Base-by-base conservation (phyloP, 345 rosid genomes). In the Stellera chamaejasme region DNA sequence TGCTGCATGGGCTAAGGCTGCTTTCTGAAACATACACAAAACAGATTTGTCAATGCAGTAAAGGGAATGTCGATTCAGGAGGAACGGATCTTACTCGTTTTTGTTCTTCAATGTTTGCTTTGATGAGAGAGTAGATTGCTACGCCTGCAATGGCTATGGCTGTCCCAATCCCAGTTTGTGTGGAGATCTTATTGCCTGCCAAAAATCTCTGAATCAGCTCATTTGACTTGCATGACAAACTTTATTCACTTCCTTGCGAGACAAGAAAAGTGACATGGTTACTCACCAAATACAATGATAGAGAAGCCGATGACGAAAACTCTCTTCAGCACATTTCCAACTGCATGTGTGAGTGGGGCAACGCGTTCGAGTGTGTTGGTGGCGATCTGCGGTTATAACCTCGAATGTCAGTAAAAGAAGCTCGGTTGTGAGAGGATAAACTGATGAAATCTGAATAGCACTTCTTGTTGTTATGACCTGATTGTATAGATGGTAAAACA, bases 221-320 rank as follows among this genome's bases (percentile, higher is more conserved):
- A 55, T 4, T 12, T 41, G 19, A 53, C 23, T 15, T 15, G 36
- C 45, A 11, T 28, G 32, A 27, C 16, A 43, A 45, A 11, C 13
- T 44, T 2, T 0, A 5, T 44, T 41, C 11, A 28, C 28, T 28
- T 36, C 23, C 23, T 19, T 0, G 23, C 1, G 23, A 14, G 50
- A 50, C 47, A 36, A 7, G 28, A 52, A 44, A 23, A 53, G 49
- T 13, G 58, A 42, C 10, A 49, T 43, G 42, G n/a, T 48, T 15
- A 56, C 14, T 66, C 63, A 77, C 82, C 82, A 3, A 78, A 78
- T 19, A 74, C 68, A 15, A 78, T 68, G 27, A 78, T 74, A 7
- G 82, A 74, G 73, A 78, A 78, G 25, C 82, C 79, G 15, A 78
- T 78, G 50, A 78, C 82, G 50, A 78, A 74, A 45, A 74, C 82